These are phyloP conservation scores for Elongisporangium anandrum DNA, from an alignment of 352 stramenopile genomes.

Conservation along the genomic window DNA sequence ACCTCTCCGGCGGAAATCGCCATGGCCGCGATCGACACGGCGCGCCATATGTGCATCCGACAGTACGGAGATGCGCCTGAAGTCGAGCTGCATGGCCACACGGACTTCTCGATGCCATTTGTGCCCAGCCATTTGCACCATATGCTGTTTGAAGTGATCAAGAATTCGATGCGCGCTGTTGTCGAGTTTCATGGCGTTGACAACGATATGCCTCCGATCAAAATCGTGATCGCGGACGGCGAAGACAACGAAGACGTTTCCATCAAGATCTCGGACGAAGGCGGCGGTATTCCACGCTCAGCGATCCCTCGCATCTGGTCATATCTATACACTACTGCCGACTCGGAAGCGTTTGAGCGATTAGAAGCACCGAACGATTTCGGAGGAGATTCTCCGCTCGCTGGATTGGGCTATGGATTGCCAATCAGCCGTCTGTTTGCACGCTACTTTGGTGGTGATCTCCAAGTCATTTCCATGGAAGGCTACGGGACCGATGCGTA, in stretches of 20 bases:
- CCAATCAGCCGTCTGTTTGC: conserved; percentile 96
- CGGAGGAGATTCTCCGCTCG: conserved; percentile 86
- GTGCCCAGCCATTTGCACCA: conserved; percentile 95
- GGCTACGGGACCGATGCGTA: conserved; percentile 99
- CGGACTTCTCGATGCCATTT: conserved; percentile 99
- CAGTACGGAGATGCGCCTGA: conserved; percentile 99
- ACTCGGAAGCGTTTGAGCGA: conserved; percentile 91
- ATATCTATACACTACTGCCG: conserved; percentile 99
- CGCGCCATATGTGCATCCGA: conserved; percentile 97
- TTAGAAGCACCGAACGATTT: conserved; percentile 87
- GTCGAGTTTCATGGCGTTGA: conserved; percentile 97
- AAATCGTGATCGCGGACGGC: conserved; percentile 99
- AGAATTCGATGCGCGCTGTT: conserved; percentile 99
- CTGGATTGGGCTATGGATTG: conserved; percentile 96
- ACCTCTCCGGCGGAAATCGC: conserved; percentile 97
- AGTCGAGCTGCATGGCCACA: conserved; percentile 96
- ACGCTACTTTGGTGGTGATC: conserved; percentile 99
- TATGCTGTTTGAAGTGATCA: conserved; percentile 99
- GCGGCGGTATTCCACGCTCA: conserved; percentile 97
- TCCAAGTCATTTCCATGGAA: conserved; percentile 99
- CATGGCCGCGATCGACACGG: conserved; percentile 96
- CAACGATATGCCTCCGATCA: conserved; percentile 97
- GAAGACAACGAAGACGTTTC: conserved; percentile 99
- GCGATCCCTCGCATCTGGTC: conserved; percentile 99
- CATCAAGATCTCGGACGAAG: conserved; percentile 99